Conservation (phyloP, 495 filamentous ascomycete species). For the Xylaria curta region DNA sequence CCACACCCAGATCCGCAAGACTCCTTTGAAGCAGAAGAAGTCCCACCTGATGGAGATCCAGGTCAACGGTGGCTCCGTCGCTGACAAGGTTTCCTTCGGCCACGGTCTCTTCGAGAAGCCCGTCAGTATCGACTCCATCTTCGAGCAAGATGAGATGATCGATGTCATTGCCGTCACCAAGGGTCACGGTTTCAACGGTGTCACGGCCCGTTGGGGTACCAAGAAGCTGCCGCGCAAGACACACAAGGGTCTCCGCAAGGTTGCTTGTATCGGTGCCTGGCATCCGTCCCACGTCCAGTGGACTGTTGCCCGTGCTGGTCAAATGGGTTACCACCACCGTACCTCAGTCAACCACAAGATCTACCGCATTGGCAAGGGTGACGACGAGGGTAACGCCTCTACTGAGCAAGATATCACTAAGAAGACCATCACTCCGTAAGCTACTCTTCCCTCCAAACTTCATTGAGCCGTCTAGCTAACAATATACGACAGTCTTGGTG, state of each 20-base stretch:
- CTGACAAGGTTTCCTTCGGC: constrained; percentile 96
- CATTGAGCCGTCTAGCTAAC: constrained; percentile 30
- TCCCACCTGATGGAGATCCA: constrained; percentile 99
- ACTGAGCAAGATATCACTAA: constrained; percentile 97
- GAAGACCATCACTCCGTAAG: constrained; percentile 99
- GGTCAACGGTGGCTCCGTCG: constrained; percentile 94
- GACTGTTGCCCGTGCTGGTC: constrained; percentile 99
- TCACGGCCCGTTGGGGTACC: constrained; percentile 98
- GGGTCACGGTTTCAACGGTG: constrained; percentile 98
- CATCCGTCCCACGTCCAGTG: constrained; percentile 99
- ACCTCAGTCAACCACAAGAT: constrained; percentile 99
- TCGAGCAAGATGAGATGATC: constrained; percentile 99
- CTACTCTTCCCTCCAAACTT: background rate
- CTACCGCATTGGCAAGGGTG: constrained; percentile 95
- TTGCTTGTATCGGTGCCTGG: constrained; percentile 99
- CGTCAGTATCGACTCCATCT: constrained; percentile 89
- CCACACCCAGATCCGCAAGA: constrained; percentile 99
- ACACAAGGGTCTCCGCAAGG: constrained; percentile 99
- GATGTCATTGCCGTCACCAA: constrained; percentile 99
- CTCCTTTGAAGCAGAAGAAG: constrained; percentile 99
- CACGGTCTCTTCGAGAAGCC: constrained; percentile 98
- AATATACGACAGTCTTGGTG: constrained; percentile 76
- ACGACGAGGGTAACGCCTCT: constrained; percentile 86
- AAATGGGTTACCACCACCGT: constrained; percentile 99
- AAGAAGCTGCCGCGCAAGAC: constrained; percentile 99